Evolutionary conservation across 2,329 filamentous ascomycete species (phyloP).

Genomic region (Cordyceps tenuipes): DNA sequence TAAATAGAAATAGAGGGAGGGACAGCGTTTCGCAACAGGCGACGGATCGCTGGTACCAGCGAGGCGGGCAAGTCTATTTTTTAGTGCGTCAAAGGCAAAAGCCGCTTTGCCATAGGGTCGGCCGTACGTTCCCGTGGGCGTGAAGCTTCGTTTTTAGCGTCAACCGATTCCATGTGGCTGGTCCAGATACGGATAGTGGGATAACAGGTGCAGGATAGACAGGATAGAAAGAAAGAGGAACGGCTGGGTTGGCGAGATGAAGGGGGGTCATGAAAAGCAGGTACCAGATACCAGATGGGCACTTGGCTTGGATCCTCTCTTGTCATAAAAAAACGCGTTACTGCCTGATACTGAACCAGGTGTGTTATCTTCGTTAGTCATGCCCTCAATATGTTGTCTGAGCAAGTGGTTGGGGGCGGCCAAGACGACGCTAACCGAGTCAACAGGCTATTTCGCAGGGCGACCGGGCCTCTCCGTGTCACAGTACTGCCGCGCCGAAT

Average conservation of each 20-base stretch:
- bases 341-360: background rate
- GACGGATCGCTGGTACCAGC: too few species aligned
- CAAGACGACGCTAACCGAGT: constrained; percentile 5
- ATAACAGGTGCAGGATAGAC: background rate
- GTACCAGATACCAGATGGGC: background rate
- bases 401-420: constrained; percentile 6
- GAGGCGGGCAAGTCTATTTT: background rate
- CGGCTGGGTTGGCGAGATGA: background rate
- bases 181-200: background rate
- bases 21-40: too few species aligned
- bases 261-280: background rate
- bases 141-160: background rate
- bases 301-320: background rate
- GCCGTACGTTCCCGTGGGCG: background rate
- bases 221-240: background rate
- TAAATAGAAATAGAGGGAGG: too few species aligned
- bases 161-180: background rate
- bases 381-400: background rate
- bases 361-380: background rate
- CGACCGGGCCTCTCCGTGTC: background rate
- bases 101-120: background rate
- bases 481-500: background rate
- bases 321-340: background rate
- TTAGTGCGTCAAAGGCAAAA: background rate
- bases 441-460: background rate